Evolutionary conservation across 2,329 filamentous ascomycete genomes (phyloP), one percentile per base, ranked within the genome.

Genomic region (Aspergillus ibericus): DNA sequence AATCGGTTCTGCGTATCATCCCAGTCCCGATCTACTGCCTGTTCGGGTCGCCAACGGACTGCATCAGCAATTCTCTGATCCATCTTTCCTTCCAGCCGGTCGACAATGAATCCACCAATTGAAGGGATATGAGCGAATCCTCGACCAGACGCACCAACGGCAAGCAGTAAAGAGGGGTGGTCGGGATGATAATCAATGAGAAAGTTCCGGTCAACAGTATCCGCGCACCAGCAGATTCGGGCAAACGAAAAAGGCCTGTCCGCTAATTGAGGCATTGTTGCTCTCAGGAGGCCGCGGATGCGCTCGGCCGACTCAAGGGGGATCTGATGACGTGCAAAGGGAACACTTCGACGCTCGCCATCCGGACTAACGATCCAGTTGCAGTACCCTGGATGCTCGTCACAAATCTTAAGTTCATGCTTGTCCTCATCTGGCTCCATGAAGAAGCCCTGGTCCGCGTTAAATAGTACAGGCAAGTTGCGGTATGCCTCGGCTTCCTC

Each of bases 301-400:
- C 79, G 76, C 7, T 68, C 58, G 61, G 82, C 82, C 0, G 81
- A 77, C 51, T 80, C 77, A 0, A 76, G 62, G 0, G 83, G 82
- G 29, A 75, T 70, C 56, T 74, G 71, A 16, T 80, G 74, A 42
- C 73, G 77, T 4, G 78, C 75, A 38, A 82, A 78, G 0, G 79
- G 79, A 0, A 77, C 20, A 65, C 62, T 34, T 72, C 66, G 10
- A 68, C 73, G 10, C 48, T 34, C 66, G 7, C 50, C 58, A n/a
- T 56, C 36, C 0, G 66, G 55, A 25, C 71, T 66, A 0, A 58
- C 53, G 5, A 78, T 61, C 47, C 77, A 80, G 59, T 84, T 83
- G 55, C 78, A 80, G 61, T 85, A 85, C 3, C 83, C 83, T 0
- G 83, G 82, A 58, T 85, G 82, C 62, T 85, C 82, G 60, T 85